Base-by-base conservation (phyloP, 2,329 filamentous ascomycete species). In the Alternaria consortialis region DNA sequence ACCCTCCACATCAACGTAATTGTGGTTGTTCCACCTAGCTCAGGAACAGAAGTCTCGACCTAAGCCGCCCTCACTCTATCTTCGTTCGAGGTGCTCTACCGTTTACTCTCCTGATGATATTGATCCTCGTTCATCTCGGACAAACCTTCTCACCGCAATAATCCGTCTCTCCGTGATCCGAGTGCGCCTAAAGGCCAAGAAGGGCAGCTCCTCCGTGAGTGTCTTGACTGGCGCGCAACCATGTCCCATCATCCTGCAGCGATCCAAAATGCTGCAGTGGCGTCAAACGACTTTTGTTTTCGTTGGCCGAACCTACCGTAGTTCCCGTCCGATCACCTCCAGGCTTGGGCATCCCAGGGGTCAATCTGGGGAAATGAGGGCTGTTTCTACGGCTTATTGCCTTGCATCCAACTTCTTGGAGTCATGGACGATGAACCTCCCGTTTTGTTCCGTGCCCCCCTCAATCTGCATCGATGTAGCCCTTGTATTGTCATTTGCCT, bases 311-410 rank as follows among this genome's bases (percentile, higher is more conserved):
- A 8, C 31, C 31, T 48, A 25, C 31, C 46, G 46, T 48, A 48
- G 46, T 23, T 48, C 46, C 46, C 46, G 46, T 48, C 31, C 20
- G 46, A 48, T 48, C 46, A 48, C 46, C 46, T 48, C 46, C 15
- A 48, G 46, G 37, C 36, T 48, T 25, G 31, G 12, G 29, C 31
- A 25, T 48, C 31, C 46, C 46, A 48, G 46, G 31, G 31, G 46
- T 34, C 31, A 48, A n/a, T 48, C 46, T 48, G 46, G 46, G 46
- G 46, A 36, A 36, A 25, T 23, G 27, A 48, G 15, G 31, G 20
- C 31, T 48, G 46, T 34, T 25, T 5, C 17, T 25, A 48, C 46
- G 31, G 1, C 32, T n/a, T 36, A 34, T 48, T 32, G 17, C 46
- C 46, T 34, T 34, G 31, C 2, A 48, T 36, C 31, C 7, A 25